phyloP scores from a whole-genome alignment of 768 basidiomycete genomes.

The Kwoniella mangroviensis region DNA sequence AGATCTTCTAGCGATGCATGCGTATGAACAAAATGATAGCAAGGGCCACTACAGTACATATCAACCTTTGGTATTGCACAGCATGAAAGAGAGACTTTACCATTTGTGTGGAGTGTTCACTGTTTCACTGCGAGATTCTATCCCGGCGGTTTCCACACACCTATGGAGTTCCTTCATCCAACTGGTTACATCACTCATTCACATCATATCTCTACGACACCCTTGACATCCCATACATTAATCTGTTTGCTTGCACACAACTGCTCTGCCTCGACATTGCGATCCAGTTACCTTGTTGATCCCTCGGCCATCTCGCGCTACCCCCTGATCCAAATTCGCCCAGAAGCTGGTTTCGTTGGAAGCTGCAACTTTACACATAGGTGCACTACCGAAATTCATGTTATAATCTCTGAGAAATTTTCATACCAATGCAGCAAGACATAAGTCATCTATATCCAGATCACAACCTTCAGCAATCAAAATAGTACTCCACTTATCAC shows the following conservation, averaged over 20 bases:
- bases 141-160: background rate
- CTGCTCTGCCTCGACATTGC: background rate
- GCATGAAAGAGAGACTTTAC: background rate
- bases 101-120: background rate
- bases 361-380: background rate
- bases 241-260: background rate
- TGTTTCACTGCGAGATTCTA: background rate
- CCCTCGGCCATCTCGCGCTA: background rate
- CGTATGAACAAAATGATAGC: too few relatives aligned
- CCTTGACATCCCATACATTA: background rate
- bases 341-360: background rate
- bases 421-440: background rate
- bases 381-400: background rate
- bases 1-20: too few relatives aligned
- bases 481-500: background rate
- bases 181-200: background rate
- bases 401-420: background rate
- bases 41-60: too few relatives aligned
- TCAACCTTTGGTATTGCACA: background rate
- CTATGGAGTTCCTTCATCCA: background rate
- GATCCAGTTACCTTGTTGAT: background rate
- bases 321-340: background rate
- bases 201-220: background rate
- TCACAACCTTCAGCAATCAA: background rate
- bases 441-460: background rate